Conservation (phyloP, 2,329 filamentous ascomycete species). For the Beauveria australis region DNA sequence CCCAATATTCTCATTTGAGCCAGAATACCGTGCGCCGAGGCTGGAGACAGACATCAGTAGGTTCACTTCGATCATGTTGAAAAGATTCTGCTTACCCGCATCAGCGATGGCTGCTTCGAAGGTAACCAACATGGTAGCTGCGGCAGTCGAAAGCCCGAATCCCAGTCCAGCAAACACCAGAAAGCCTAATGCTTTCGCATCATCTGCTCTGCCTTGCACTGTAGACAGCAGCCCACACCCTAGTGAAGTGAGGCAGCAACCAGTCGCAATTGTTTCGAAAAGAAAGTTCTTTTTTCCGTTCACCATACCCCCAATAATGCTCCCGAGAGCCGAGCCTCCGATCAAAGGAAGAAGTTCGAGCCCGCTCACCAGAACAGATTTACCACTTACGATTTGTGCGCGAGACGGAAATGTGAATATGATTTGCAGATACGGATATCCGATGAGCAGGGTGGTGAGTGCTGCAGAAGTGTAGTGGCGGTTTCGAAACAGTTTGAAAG, state of each 20-base stretch:
- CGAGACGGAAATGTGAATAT: constrained; percentile 42
- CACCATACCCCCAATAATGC: constrained; percentile 31
- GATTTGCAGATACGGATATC: constrained; percentile 41
- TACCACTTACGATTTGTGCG: constrained; percentile 41
- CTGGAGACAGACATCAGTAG: constrained; percentile 24
- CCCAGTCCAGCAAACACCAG: constrained; percentile 44
- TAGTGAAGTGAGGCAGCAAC: constrained; percentile 34
- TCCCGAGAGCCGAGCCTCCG: constrained; percentile 38
- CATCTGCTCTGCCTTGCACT: constrained; percentile 21
- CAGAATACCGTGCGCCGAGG: constrained; percentile 44
- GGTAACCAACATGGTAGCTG: constrained; percentile 37
- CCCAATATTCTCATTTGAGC: constrained; percentile 44
- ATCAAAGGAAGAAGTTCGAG: constrained; percentile 47
- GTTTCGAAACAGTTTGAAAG: constrained; percentile 39
- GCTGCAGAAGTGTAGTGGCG: constrained; percentile 34
- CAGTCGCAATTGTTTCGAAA: constrained; percentile 34
- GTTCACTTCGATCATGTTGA: background rate
- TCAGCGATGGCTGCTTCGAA: constrained; percentile 35
- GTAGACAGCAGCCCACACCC: constrained; percentile 41
- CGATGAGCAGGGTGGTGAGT: constrained; percentile 38
- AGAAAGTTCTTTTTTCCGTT: constrained; percentile 34
- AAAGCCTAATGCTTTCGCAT: constrained; percentile 40
- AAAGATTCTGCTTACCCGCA: constrained; percentile 30
- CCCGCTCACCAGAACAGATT: constrained; percentile 37
- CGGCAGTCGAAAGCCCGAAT: constrained; percentile 40